Conservation (phyloP, 306 rosid genomes). For the Sphenostylis stenocarpa region DNA sequence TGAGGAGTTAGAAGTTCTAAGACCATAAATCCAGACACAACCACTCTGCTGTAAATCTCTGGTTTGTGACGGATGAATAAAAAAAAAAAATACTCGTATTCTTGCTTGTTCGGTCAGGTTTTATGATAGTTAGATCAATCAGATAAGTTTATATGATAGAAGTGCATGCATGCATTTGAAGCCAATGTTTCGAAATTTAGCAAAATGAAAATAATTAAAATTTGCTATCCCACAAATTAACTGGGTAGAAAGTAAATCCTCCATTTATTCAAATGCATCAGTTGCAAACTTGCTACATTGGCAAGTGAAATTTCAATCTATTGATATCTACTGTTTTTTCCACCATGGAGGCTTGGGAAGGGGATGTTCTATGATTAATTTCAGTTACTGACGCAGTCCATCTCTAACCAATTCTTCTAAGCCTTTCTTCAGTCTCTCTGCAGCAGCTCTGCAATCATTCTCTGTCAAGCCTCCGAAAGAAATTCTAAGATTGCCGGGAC, state of each 20-base stretch:
- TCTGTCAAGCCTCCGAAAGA: conserved; percentile 87
- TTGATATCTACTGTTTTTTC: conserved; percentile 8
- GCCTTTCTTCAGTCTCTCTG: conserved; percentile 72
- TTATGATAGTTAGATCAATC: background rate
- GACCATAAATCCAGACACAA: background rate
- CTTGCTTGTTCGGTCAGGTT: background rate
- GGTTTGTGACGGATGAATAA: background rate
- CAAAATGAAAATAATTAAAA: conserved; percentile 27
- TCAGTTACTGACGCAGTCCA: conserved; percentile 56
- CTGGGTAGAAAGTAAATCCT: conserved; percentile 13
- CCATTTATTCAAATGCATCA: conserved; percentile 49
- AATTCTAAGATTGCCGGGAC: conserved; percentile 75
- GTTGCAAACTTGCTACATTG: conserved; percentile 35
- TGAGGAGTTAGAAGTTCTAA: background rate
- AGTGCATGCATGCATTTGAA: conserved; percentile 18
- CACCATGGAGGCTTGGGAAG: background rate
- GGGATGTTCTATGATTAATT: background rate
- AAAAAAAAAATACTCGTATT: background rate
- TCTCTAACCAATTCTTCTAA: conserved; percentile 70
- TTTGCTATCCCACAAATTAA: background rate
- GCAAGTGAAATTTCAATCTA: conserved; percentile 30
- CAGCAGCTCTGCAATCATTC: conserved; percentile 76
- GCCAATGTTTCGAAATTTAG: background rate
- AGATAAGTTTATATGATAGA: background rate
- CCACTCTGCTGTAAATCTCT: background rate